Evolutionary conservation across 208 protist species (phyloP), one percentile per base, ranked within the genome.

Genomic region (Leishmania lainsoni): DNA sequence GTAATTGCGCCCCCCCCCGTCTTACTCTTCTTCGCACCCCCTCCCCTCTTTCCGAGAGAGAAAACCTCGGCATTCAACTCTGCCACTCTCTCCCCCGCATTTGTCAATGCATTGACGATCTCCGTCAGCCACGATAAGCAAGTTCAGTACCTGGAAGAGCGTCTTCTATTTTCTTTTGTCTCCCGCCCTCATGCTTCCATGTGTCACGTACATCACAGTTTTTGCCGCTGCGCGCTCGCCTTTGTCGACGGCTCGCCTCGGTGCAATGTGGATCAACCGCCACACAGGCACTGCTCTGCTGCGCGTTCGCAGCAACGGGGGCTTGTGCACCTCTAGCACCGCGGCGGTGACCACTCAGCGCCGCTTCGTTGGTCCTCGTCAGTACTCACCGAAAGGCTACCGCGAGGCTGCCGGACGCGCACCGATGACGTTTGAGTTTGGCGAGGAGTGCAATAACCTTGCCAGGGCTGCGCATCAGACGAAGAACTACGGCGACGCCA

Each of bases 401-500:
- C 91, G 94, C 49, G 94, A 97, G 83, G 93, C 90, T 14, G 93
- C 94, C 20, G 91, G 87, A 39, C 91, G 92, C 22, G 92, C 89
- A 16, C 94, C 94, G 3, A 97, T 97, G 94, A 92, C 88, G 16
- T 92, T 90, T 77, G 94, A 94, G 75, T 95, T 97, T 74, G 92
- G 94, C 10, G 92, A 97, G 76, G 93, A 97, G 79, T 97, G 91
- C 85, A 95, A 96, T 76, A 79, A 81, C 42, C 85, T 97, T 9
- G 94, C 94, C 66, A 92, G 94, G 78, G 87, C 89, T 39, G 93
- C 94, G 26, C 89, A 97, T 71, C 91, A 95, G 74, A 95, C 91
- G 52, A 94, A 94, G 76, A 97, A 97, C 89, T 96, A 95, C 81
- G 93, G 94, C 32, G 94, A 97, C 81, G 94, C 94, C 35, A 96